Evolutionary conservation across 306 rosid species (phyloP).

Genomic region (Pyrus communis): DNA sequence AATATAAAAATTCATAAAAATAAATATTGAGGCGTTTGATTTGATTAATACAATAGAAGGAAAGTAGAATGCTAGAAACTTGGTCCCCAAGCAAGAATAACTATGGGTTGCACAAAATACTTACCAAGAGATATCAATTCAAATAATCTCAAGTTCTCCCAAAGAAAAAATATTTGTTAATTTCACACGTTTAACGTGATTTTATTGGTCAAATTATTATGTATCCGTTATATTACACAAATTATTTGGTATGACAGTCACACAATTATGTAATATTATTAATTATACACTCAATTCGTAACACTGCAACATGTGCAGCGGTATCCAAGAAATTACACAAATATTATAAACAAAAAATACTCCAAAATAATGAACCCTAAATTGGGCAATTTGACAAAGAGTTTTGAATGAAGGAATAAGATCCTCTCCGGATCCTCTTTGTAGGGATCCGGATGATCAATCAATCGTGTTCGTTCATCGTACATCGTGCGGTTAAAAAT

Average conservation of each 20-base stretch:
- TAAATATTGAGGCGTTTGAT: not conserved
- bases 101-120: too few relatives aligned
- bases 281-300: too few relatives aligned
- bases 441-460: too few relatives aligned
- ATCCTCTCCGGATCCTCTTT: too few relatives aligned
- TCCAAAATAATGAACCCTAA: not conserved
- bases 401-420: too few relatives aligned
- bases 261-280: too few relatives aligned
- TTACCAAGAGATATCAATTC: not conserved
- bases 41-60: not conserved
- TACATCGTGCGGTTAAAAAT: too few relatives aligned
- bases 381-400: too few relatives aligned
- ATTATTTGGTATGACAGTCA: not conserved
- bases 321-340: too few relatives aligned
- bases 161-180: not conserved
- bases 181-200: not conserved
- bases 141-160: not conserved
- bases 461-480: too few relatives aligned
- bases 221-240: not conserved
- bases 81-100: conserved; percentile 6
- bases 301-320: too few relatives aligned
- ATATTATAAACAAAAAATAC: not conserved
- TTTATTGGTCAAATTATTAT: not conserved
- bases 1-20: too few relatives aligned
- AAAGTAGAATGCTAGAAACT: not conserved